A percentile compares a stretch with the other conserved stretches of the same genome.
Conservation (phyloP, 805 yeast species). For the Cyberlindnera xylosilytica region DNA sequence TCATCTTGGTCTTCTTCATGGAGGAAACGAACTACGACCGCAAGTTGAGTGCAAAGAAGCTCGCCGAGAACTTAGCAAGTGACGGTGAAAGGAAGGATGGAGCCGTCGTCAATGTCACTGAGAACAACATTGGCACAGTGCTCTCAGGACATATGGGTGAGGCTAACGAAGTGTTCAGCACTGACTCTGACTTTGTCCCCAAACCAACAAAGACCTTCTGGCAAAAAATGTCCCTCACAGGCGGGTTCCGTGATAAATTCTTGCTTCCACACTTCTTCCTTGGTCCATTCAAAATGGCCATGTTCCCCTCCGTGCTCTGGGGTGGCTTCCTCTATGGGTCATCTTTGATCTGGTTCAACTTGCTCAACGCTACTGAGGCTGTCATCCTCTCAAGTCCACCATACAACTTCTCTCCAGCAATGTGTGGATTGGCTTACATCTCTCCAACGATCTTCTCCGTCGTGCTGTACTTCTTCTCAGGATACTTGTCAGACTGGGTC, state of each 20-base stretch:
- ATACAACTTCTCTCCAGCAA: constrained; percentile 45
- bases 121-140: too few species aligned
- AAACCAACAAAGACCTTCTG: constrained; percentile 35
- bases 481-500: constrained; percentile 49
- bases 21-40: too few species aligned
- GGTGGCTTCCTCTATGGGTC: constrained; percentile 54
- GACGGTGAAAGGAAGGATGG: too few species aligned
- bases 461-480: constrained; percentile 43
- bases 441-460: constrained; percentile 50
- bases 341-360: constrained; percentile 45
- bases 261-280: constrained; percentile 29
- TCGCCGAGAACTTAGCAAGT: too few species aligned
- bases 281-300: constrained; percentile 40
- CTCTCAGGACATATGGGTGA: too few species aligned
- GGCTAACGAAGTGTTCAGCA: constrained; percentile 29
- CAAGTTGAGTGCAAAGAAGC: too few species aligned
- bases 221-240: constrained; percentile 42
- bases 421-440: constrained; percentile 48
- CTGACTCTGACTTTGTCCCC: constrained; percentile 22
- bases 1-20: too few species aligned
- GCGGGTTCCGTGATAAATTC: constrained; percentile 34
- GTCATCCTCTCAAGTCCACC: constrained; percentile 43
- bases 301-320: constrained; percentile 54
- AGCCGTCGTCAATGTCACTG: too few species aligned
- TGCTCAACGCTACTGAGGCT: constrained; percentile 48